Evolutionary conservation across 1,284 basidiomycete genomes (phyloP), one percentile per base, ranked within the genome.

Genomic region (Rhodotorula sp.): DNA sequence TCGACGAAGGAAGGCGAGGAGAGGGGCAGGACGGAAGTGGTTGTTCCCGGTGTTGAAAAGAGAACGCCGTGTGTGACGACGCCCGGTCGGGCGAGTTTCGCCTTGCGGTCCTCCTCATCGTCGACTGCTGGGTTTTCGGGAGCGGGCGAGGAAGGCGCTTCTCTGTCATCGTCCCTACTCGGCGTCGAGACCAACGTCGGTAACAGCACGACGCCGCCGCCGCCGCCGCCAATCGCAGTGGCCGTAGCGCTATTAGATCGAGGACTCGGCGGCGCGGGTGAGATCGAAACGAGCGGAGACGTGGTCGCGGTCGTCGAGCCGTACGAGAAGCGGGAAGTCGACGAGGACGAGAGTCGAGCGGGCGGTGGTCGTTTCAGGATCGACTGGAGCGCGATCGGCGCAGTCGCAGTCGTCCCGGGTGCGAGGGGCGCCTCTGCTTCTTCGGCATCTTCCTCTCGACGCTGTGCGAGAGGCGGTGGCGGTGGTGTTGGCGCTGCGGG

Each of bases 1-100:
- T 26, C 18, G 18, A 55, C 16, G 10, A 26, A 28, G 26, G 43
- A n/a, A 18, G 62, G 50, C 1, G 62, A 48, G 5, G 67, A 63
- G 50, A 64, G 57, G 4, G 67, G 62, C 19, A 68, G 56, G 52
- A 68, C 65, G 6, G 70, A 68, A 5, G 62, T 55, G 10, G 54
- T 64, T 1, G 67, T 68, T 28, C 62, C 62, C 8, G 61, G 67
- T 2, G 62, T 68, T 7, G 61, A 63, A 43, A 68, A 64, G 45
- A 67, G 61, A 38, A 66, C 64, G 45, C n/a, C 28, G 48, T 43
- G 60, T 1, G 45, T 28, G 10, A 26, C 23, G 5, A 38, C 55
- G 45, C 16, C 43, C 52, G 15, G 52, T 2, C 21, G 52, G 31
- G 7, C 23, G 34, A 26, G 15, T 16, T 31, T 12, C 43, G 31